These are phyloP conservation scores for Aspergillus ustus DNA, from an alignment of 2,329 filamentous ascomycete genomes.

Conservation along the genomic window DNA sequence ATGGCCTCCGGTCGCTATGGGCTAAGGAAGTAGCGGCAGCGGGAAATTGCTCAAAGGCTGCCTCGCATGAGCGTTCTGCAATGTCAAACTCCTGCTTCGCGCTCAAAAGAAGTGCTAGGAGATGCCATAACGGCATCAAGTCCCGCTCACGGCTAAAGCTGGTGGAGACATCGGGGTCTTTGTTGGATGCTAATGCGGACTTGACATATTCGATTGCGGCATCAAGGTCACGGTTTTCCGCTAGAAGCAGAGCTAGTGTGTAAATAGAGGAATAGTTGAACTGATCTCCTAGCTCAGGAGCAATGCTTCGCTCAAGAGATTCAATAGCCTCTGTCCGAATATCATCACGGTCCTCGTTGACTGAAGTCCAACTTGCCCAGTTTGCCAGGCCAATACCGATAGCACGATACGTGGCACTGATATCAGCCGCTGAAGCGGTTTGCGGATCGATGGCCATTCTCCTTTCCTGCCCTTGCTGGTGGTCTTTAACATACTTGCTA, in stretches of 20 bases:
- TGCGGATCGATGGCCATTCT: conserved; percentile 25
- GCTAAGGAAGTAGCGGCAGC: conserved; percentile 73
- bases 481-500: conserved; percentile 57
- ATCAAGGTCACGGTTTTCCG: conserved; percentile 80
- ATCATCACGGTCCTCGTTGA: conserved; percentile 71
- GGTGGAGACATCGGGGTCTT: conserved; percentile 28
- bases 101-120: conserved; percentile 83
- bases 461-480: conserved; percentile 29
- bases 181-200: conserved; percentile 67
- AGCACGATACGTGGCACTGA: conserved; percentile 78
- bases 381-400: conserved; percentile 85
- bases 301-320: conserved; percentile 73
- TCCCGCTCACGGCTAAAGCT: conserved; percentile 48
- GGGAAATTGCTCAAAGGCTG: conserved; percentile 87
- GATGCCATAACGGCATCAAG: conserved; percentile 86
- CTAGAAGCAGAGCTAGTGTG: conserved; percentile 80
- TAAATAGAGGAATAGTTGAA: conserved; percentile 79
- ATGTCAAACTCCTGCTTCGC: conserved; percentile 83
- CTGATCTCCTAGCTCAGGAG: conserved; percentile 66
- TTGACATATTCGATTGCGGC: conserved; percentile 83
- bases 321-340: conserved; percentile 79
- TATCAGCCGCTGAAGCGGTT: conserved; percentile 60
- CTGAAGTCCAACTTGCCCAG: conserved; percentile 82
- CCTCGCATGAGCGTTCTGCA: conserved; percentile 82
- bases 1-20: conserved; percentile 53